Evolutionary conservation across 1,284 basidiomycete genomes (phyloP).

Genomic region (Tylopilus orsonianus): DNA sequence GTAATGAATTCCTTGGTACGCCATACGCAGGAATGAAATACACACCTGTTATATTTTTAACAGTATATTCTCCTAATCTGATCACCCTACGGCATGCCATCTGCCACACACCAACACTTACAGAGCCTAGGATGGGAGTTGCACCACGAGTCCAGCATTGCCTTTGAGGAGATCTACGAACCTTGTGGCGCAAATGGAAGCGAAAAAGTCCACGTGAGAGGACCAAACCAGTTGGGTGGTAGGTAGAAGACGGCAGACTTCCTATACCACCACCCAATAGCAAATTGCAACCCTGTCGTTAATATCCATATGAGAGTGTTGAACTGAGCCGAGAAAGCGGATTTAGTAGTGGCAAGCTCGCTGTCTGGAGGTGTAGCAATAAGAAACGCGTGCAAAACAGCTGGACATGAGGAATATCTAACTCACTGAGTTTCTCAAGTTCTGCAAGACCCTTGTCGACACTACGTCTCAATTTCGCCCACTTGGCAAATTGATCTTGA

Average conservation of each 20-base stretch:
- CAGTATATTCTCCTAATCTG: conserved; percentile 64
- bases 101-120: conserved; percentile 89
- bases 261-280: conserved; percentile 87
- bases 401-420: not conserved
- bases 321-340: conserved; percentile 74
- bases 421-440: conserved; percentile 90
- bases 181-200: conserved; percentile 82
- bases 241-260: conserved; percentile 88
- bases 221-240: conserved; percentile 85
- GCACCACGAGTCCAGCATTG: not conserved
- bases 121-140: conserved; percentile 56
- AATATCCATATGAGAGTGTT: conserved; percentile 73
- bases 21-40: conserved; percentile 5
- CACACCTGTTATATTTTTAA: conserved; percentile 49
- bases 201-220: conserved; percentile 78
- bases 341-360: conserved; percentile 62
- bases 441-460: conserved; percentile 94
- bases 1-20: not conserved
- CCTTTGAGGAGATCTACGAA: conserved; percentile 26
- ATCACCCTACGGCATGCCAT: conserved; percentile 85
- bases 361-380: conserved; percentile 53
- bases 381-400: not conserved
- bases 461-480: conserved; percentile 90
- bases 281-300: conserved; percentile 83
- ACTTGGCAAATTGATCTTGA: conserved; percentile 98